Conservation (phyloP, 148 eudicot genomes). For the Amaranthus hypochondriacus region DNA sequence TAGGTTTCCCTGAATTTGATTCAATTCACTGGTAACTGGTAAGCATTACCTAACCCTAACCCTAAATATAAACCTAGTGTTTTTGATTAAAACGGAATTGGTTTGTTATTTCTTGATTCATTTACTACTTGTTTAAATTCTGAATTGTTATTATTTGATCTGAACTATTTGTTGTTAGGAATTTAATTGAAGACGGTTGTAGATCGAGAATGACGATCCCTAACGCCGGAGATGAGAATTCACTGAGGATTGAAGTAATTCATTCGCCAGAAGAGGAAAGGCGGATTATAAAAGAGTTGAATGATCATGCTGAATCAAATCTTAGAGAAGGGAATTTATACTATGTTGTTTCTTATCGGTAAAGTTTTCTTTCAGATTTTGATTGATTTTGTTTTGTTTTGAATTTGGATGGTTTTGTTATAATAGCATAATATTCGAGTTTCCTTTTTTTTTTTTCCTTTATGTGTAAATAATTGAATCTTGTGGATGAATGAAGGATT, state of each 20-base stretch:
- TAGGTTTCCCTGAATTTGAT: neutral
- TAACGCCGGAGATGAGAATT: slow-evolving; percentile 29
- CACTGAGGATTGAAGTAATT: slow-evolving; percentile 42
- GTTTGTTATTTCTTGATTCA: neutral
- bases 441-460: too few species aligned
- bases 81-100: too few species aligned
- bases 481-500: too few species aligned
- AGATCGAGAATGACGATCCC: slow-evolving; percentile 53
- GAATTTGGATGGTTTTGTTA: neutral
- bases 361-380: neutral
- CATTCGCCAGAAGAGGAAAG: slow-evolving; percentile 61
- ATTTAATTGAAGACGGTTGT: neutral
- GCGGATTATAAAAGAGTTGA: slow-evolving; percentile 45
- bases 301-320: slow-evolving; percentile 50
- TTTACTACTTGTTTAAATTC: neutral
- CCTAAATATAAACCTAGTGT: neutral
- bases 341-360: slow-evolving; percentile 60
- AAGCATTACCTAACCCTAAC: slow-evolving; percentile 7
- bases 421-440: neutral
- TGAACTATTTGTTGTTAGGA: neutral
- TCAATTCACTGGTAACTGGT: slow-evolving; percentile 24
- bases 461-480: too few species aligned
- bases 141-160: slow-evolving; percentile 5
- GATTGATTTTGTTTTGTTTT: neutral
- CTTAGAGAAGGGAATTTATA: slow-evolving; percentile 62